Evolutionary conservation across 2,329 filamentous ascomycete species (phyloP), one percentile per base, ranked within the genome.

Genomic region (Beauveria australis): DNA sequence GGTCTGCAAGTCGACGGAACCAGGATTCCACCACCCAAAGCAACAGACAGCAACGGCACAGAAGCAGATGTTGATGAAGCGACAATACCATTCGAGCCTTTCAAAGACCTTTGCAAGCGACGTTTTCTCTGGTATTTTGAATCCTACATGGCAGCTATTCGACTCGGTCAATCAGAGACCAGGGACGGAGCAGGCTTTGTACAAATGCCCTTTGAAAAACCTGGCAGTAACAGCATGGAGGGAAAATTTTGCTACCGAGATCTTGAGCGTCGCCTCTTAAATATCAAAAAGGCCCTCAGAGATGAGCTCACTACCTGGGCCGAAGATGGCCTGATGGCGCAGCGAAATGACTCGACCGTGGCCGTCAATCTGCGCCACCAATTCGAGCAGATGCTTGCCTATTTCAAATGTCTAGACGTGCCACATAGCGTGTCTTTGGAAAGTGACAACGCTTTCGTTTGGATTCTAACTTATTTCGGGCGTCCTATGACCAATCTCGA

Each of bases 61-160:
- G 79, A 79, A 9, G 75, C 78, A 49, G 78, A 80, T 40, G 74
- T 76, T 1, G 78, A 81, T 40, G 78, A 80, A 46, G 71, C 74
- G 0, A 74, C 69, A 8, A 69, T 83, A 1, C 80, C 84, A 0
- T 96, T 91, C 72, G 89, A 96, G 66, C 91, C 92, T 0, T 97
- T 97, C 76, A 88, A 86, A 66, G 93, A 97, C 69, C 79, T 96
- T 5, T 90, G 89, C 79, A 97, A 97, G 74, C 86, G 89, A 43
- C 86, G 92, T 1, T 97, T 97, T 70, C 78, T 97, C 16, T 97
- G 94, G 94, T 97, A 97, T 75, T 96, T 90, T 72, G 89, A 95
- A 66, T 89, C 89, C 3, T 97, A 97, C 69, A 77, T 94, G 24
- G 77, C 81, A 3, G 82, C 88, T 1, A 86, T 96, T 56, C 79